phyloP scores from a whole-genome alignment of 2,329 filamentous ascomycete species.

The Botrytis byssoidea region DNA sequence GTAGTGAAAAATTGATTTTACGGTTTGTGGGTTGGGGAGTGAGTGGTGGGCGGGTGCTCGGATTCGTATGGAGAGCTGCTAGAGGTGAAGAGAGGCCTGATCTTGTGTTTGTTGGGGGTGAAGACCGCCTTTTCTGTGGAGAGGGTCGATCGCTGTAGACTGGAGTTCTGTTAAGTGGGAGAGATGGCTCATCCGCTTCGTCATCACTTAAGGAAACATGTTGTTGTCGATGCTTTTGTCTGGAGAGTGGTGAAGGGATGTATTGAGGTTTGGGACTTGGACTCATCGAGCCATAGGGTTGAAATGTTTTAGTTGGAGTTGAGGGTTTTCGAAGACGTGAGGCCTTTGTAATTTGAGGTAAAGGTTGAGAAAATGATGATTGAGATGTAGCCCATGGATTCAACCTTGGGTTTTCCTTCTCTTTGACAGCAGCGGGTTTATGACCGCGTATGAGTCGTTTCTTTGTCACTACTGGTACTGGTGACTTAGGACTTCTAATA shows the following conservation, averaged over 20 bases:
- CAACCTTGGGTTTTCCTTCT: constrained; percentile 7
- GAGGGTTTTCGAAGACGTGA: not conserved
- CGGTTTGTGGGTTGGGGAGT: constrained; percentile 15
- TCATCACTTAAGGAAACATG: not conserved
- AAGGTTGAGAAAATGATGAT: constrained; percentile 8
- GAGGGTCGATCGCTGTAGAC: not conserved
- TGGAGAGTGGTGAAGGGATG: not conserved
- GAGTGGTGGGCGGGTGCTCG: not conserved
- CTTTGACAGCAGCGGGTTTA: not conserved
- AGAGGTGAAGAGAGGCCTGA: not conserved
- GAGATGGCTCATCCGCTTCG: constrained; percentile 6
- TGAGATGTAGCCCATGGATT: constrained; percentile 20
- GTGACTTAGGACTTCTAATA: constrained; percentile 1
- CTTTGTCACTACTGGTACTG: not conserved
- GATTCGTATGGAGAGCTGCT: not conserved
- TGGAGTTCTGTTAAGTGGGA: not conserved
- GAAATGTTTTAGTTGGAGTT: not conserved
- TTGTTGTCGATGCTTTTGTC: not conserved
- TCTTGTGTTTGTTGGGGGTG: not conserved
- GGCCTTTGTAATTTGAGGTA: constrained; percentile 9
- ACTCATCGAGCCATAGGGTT: not conserved
- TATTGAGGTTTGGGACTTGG: constrained; percentile 8
- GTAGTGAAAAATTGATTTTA: constrained; percentile 2
- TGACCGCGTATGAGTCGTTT: constrained; percentile 14
- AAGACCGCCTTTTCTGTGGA: not conserved